Evolutionary conservation across 1,284 basidiomycete genomes (phyloP).

Genomic region (Boletus sp.): DNA sequence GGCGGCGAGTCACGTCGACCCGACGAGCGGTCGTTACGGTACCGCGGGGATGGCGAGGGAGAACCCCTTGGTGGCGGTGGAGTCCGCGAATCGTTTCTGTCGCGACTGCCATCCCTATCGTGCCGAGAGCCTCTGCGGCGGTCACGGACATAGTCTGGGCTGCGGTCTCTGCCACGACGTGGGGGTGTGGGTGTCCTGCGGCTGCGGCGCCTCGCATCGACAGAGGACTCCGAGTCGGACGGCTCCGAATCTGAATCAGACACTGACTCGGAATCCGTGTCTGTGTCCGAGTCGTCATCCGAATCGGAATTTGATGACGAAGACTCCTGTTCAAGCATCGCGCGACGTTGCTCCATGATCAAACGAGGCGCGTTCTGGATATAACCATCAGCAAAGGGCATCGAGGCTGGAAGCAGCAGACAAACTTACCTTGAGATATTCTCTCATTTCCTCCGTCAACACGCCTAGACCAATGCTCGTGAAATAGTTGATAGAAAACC

Average conservation of each 20-base stretch:
- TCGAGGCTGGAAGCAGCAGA: not conserved
- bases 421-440: conserved; percentile 78
- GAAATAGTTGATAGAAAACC: conserved; percentile 98
- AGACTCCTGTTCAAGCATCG: conserved; percentile 71
- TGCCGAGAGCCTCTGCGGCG: conserved; percentile 11
- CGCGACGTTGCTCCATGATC: conserved; percentile 89
- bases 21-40: conserved; percentile 29
- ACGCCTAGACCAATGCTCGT: conserved; percentile 90
- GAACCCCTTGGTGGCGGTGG: conserved; percentile 30
- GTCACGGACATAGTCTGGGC: conserved; percentile 18
- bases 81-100: conserved; percentile 26
- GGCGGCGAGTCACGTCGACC: conserved; percentile 33
- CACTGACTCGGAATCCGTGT: conserved; percentile 40
- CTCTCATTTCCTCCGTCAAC: conserved; percentile 94
- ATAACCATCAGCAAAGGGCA: conserved; percentile 1
- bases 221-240: conserved; percentile 35
- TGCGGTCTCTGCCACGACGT: conserved; percentile 26
- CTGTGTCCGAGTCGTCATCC: conserved; percentile 34
- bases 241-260: conserved; percentile 41
- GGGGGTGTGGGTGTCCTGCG: conserved; percentile 37
- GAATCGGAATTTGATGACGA: conserved; percentile 55
- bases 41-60: conserved; percentile 36
- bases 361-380: conserved; percentile 82
- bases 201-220: conserved; percentile 35
- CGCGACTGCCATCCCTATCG: conserved; percentile 18